Evolutionary conservation across 2,329 filamentous ascomycete genomes (phyloP).

Genomic region (Coleophoma cylindrospora): DNA sequence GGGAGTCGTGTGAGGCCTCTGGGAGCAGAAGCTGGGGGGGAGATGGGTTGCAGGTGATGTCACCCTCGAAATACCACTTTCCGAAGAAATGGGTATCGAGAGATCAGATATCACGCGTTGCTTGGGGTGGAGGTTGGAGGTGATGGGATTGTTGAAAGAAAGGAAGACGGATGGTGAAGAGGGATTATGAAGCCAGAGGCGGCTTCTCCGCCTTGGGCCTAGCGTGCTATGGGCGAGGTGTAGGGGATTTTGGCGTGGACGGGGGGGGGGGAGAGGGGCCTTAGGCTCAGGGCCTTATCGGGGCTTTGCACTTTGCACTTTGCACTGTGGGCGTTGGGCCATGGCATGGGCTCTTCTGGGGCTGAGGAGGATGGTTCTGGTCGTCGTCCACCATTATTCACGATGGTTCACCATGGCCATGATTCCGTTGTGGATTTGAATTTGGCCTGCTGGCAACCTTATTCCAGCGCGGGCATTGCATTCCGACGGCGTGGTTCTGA

Average conservation of each 20-base stretch:
- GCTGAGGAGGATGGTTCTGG: too few species aligned
- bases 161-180: not conserved
- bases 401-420: too few species aligned
- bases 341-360: too few species aligned
- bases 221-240: not conserved
- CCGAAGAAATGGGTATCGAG: not conserved
- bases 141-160: not conserved
- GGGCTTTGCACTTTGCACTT: too few species aligned
- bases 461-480: too few species aligned
- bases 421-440: too few species aligned
- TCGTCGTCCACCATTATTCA: too few species aligned
- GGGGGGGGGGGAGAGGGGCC: not conserved
- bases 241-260: not conserved
- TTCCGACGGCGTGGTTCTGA: too few species aligned
- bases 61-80: not conserved
- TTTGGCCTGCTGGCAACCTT: too few species aligned
- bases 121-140: not conserved
- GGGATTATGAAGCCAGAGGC: not conserved
- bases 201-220: not conserved
- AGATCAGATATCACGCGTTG: not conserved
- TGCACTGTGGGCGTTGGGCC: too few species aligned
- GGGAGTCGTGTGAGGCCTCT: not conserved
- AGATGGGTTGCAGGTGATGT: not conserved
- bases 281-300: not conserved
- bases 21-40: not conserved